phyloP scores from a whole-genome alignment of 768 basidiomycete genomes.

The Pleurotus citrinopileatus region DNA sequence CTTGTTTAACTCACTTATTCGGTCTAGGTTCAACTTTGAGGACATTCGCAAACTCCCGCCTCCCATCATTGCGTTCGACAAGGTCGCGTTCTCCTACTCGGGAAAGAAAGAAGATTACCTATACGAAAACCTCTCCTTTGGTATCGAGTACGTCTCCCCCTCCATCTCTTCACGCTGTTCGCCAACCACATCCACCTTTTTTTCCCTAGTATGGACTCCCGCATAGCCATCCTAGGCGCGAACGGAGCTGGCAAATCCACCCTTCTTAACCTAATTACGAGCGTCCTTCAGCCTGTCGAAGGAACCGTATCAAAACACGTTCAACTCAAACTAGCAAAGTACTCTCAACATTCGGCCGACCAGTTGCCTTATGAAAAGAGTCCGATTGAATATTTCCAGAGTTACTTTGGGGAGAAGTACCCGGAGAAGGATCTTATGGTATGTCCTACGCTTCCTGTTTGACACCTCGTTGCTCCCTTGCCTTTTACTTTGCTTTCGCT shows the following conservation, averaged over 20 bases:
- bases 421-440: slow-evolving; percentile 90
- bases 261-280: slow-evolving; percentile 86
- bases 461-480: slow-evolving; percentile 8
- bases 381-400: slow-evolving; percentile 94
- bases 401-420: slow-evolving; percentile 73
- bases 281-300: slow-evolving; percentile 71
- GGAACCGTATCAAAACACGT: slow-evolving; percentile 91
- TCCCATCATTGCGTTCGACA: slow-evolving; percentile 94
- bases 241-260: slow-evolving; percentile 97
- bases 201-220: slow-evolving; percentile 90
- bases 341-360: slow-evolving; percentile 98
- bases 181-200: slow-evolving; percentile 31
- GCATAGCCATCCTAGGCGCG: slow-evolving; percentile 93
- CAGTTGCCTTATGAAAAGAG: slow-evolving; percentile 92
- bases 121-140: slow-evolving; percentile 88
- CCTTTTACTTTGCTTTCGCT: slow-evolving; percentile 8
- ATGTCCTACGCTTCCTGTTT: neutral
- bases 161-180: slow-evolving; percentile 41
- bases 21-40: slow-evolving; percentile 84
- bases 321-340: slow-evolving; percentile 92
- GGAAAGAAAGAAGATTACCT: slow-evolving; percentile 86
- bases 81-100: slow-evolving; percentile 94
- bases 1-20: neutral
- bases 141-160: slow-evolving; percentile 90
- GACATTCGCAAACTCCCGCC: slow-evolving; percentile 91